phyloP scores from a whole-genome alignment of 192 early-diverging fungal species.

The Helicostylum pulchrum region DNA sequence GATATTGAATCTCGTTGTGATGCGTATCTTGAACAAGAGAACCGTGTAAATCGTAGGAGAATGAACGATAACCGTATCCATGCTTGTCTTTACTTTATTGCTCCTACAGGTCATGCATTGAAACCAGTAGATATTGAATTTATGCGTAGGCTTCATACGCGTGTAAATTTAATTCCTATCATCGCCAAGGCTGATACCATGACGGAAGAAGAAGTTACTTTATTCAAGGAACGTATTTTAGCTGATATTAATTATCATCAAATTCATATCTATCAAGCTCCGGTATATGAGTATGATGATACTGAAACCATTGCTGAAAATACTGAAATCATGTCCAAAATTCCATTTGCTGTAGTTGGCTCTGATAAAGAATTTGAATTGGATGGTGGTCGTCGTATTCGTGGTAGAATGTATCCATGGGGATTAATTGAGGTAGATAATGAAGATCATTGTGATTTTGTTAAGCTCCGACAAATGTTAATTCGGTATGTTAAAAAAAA shows the following conservation, averaged over 20 bases:
- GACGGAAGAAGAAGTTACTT: constrained; percentile 74
- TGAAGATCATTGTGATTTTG: constrained; percentile 94
- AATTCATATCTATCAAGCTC: constrained; percentile 84
- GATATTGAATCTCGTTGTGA: constrained; percentile 96
- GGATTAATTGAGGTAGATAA: constrained; percentile 97
- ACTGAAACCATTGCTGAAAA: constrained; percentile 75
- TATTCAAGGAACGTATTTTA: constrained; percentile 85
- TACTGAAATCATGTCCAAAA: constrained; percentile 82
- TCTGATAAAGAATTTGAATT: constrained; percentile 83
- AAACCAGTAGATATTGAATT: constrained; percentile 93
- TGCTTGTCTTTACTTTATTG: constrained; percentile 95
- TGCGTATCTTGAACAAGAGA: constrained; percentile 90
- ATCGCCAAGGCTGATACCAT: constrained; percentile 90
- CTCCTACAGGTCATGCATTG: constrained; percentile 92
- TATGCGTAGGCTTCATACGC: constrained; percentile 87
- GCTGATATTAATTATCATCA: constrained; percentile 79
- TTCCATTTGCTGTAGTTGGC: constrained; percentile 96
- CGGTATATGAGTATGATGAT: constrained; percentile 80
- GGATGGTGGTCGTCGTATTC: constrained; percentile 77
- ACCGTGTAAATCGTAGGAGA: constrained; percentile 80
- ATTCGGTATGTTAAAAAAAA: constrained; percentile 55
- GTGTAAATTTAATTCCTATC: constrained; percentile 86
- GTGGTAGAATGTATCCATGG: constrained; percentile 91
- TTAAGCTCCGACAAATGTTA: constrained; percentile 90
- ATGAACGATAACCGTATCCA: constrained; percentile 95